phyloP scores from a whole-genome alignment of 192 early-diverging fungal species.

The Umbelopsis vinacea region DNA sequence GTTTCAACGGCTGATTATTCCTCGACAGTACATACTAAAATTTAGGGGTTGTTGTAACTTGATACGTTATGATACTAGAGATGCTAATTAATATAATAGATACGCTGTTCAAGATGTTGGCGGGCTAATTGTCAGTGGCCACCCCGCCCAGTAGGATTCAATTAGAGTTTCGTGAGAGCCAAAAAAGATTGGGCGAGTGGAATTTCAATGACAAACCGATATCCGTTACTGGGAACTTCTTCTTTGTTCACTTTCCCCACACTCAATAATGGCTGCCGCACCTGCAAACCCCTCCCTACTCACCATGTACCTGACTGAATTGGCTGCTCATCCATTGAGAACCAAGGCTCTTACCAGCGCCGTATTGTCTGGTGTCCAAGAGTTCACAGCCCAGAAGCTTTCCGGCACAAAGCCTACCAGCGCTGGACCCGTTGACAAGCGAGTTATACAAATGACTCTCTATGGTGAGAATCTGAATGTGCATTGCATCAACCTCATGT shows the following conservation, averaged over 20 bases:
- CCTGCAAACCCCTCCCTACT: conserved; percentile 45
- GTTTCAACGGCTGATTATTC: too few relatives aligned
- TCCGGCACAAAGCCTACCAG: conserved; percentile 60
- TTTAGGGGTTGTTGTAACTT: too few relatives aligned
- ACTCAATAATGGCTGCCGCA: conserved; percentile 38
- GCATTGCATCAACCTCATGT: not conserved
- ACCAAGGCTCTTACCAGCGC: conserved; percentile 85
- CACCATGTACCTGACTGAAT: conserved; percentile 62
- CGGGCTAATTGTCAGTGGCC: not conserved
- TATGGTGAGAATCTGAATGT: conserved; percentile 57
- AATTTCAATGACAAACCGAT: conserved; percentile 42
- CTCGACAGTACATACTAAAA: too few relatives aligned
- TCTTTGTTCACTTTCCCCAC: conserved; percentile 8
- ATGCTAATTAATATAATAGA: too few relatives aligned
- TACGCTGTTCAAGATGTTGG: too few relatives aligned
- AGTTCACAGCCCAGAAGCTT: conserved; percentile 70
- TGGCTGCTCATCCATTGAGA: conserved; percentile 68
- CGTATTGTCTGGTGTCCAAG: conserved; percentile 77
- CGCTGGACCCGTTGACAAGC: conserved; percentile 56
- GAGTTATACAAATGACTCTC: conserved; percentile 79
- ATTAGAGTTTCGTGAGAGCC: conserved; percentile 32
- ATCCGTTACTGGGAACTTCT: not conserved
- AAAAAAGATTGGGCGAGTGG: conserved; percentile 46
- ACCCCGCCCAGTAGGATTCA: conserved; percentile 26
- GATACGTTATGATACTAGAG: too few relatives aligned